A percentile compares a stretch with the other conserved stretches of the same genome.
Conservation (phyloP, 495 filamentous ascomycete species). For the Penicillium canariense region DNA sequence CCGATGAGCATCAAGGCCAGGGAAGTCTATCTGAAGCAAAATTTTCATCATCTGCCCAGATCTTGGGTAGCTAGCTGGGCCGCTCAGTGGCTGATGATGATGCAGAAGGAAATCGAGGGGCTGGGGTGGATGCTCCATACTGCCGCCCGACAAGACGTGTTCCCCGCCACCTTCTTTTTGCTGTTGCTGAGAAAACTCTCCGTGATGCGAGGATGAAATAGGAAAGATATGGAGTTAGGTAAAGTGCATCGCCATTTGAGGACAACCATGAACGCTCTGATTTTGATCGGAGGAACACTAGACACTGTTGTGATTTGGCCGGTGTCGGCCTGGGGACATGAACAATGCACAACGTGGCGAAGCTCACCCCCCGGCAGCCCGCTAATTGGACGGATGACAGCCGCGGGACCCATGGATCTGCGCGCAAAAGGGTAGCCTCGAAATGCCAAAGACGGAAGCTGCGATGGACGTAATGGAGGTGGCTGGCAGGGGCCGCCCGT, state of each 20-base stretch:
- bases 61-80: not conserved
- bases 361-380: too few relatives aligned
- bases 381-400: constrained; percentile 17
- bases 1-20: not conserved
- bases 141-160: not conserved
- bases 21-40: not conserved
- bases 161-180: constrained; percentile 12
- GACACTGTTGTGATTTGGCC: not conserved
- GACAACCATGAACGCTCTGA: not conserved
- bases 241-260: not conserved
- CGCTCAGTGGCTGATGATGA: constrained; percentile 1
- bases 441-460: too few relatives aligned
- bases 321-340: not conserved
- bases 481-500: constrained; percentile 27
- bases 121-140: constrained; percentile 21
- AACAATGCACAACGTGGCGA: constrained; percentile 16
- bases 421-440: constrained; percentile 2
- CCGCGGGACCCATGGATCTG: constrained; percentile 19
- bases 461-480: constrained; percentile 10
- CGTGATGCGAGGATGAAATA: not conserved
- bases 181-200: not conserved
- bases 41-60: not conserved
- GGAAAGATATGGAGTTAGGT: too few relatives aligned
- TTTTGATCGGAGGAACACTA: not conserved
- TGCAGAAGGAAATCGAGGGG: constrained; percentile 14